Evolutionary conservation across 345 rosid species (phyloP).

Genomic region (Moringa oleifera): DNA sequence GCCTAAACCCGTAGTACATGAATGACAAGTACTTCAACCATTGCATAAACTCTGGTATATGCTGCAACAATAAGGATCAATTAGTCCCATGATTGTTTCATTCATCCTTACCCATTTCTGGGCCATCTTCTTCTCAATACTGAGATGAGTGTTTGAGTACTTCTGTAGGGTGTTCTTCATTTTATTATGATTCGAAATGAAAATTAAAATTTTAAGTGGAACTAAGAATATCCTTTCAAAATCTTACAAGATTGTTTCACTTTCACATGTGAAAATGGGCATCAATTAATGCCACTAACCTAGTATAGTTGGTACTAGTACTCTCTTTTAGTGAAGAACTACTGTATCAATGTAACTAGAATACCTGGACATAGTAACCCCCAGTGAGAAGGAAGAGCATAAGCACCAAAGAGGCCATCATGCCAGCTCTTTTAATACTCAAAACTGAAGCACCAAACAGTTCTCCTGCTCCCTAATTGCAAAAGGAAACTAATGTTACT

Average conservation of each 20-base stretch:
- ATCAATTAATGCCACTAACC: too few species aligned
- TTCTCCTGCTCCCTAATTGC: constrained; percentile 74
- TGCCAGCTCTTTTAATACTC: constrained; percentile 85
- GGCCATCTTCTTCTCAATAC: too few species aligned
- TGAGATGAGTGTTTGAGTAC: too few species aligned
- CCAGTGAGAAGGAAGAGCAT: constrained; percentile 93
- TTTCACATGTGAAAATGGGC: too few species aligned
- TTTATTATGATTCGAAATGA: too few species aligned
- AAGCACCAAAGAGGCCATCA: constrained; percentile 78
- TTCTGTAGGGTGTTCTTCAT: too few species aligned
- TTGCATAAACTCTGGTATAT: constrained; percentile 72
- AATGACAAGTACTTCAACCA: constrained; percentile 79
- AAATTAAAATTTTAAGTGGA: too few species aligned
- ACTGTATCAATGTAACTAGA: neutral
- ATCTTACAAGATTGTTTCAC: too few species aligned
- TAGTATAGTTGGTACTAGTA: constrained; percentile 31
- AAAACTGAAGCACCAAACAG: constrained; percentile 86
- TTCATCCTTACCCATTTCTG: too few species aligned
- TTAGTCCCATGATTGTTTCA: too few species aligned
- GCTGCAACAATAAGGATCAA: constrained; percentile 69
- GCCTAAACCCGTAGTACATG: constrained; percentile 87
- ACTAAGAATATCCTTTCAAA: too few species aligned
- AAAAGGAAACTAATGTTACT: neutral
- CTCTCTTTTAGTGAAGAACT: neutral
- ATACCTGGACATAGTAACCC: constrained; percentile 96